These are phyloP conservation scores for Trifolium repens DNA, from an alignment of 306 rosid species.

Conservation along the genomic window DNA sequence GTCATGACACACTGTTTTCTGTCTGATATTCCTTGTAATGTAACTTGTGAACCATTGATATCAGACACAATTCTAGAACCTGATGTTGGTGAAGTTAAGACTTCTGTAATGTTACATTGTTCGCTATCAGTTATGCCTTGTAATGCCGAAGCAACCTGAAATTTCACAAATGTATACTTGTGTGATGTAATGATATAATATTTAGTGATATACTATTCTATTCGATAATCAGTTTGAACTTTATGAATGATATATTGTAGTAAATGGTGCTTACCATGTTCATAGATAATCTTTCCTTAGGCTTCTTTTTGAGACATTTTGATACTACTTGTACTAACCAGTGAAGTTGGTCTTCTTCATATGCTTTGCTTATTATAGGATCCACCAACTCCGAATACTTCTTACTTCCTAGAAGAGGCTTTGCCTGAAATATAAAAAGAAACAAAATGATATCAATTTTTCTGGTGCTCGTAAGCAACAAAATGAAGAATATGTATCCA, in stretches of 20 bases:
- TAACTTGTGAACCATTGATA: conserved; percentile 14
- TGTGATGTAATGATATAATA: conserved; percentile 15
- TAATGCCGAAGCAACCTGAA: conserved; percentile 57
- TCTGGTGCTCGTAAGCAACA: conserved; percentile 13
- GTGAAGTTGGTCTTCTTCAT: conserved; percentile 46
- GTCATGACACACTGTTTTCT: background rate
- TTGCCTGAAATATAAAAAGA: conserved; percentile 41
- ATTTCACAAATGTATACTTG: conserved; percentile 8
- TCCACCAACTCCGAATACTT: conserved; percentile 45
- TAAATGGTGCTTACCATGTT: conserved; percentile 47
- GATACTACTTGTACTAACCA: conserved; percentile 47
- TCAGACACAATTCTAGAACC: conserved; percentile 7
- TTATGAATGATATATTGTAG: conserved; percentile 5
- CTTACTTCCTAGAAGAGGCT: conserved; percentile 49
- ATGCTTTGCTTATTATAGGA: conserved; percentile 46
- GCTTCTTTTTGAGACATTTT: conserved; percentile 55
- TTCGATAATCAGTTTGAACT: background rate
- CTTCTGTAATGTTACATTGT: conserved; percentile 22
- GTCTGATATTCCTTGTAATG: conserved; percentile 38
- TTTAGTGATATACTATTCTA: background rate
- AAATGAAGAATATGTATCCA: conserved; percentile 7
- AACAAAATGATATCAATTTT: background rate
- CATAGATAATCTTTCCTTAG: conserved; percentile 52
- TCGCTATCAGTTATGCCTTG: conserved; percentile 47
- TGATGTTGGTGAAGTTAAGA: conserved; percentile 27